Conservation (phyloP, 768 basidiomycete species). For the Mycena leptocephala region DNA sequence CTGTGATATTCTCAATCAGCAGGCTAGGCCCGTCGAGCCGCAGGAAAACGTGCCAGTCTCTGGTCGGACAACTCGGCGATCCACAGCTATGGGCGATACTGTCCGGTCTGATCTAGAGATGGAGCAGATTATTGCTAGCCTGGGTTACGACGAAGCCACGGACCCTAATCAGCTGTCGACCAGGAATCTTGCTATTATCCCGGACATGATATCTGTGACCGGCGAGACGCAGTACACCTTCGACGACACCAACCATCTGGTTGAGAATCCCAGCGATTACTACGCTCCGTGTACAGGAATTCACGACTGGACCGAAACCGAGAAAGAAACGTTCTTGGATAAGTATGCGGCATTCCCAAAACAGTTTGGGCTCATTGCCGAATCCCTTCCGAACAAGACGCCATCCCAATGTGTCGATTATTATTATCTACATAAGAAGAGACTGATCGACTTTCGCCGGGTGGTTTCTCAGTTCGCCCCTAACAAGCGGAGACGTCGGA, state of each 20-base stretch:
- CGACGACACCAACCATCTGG: constrained; percentile 89
- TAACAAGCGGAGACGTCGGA: constrained; percentile 75
- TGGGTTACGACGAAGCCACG: constrained; percentile 93
- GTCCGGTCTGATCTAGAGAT: constrained; percentile 97
- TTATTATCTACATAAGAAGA: constrained; percentile 97
- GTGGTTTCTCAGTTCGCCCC: constrained; percentile 78
- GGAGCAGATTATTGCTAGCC: constrained; percentile 96
- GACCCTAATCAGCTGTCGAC: constrained; percentile 92
- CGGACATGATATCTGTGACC: constrained; percentile 90
- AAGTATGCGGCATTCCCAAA: constrained; percentile 91
- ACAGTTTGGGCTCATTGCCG: constrained; percentile 95
- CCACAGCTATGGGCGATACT: constrained; percentile 87
- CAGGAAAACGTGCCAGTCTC: constrained; percentile 58
- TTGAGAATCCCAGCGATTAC: constrained; percentile 84
- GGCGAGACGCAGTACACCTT: constrained; percentile 76
- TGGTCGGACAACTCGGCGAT: constrained; percentile 81
- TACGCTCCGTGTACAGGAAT: constrained; percentile 83
- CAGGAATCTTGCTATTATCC: constrained; percentile 88
- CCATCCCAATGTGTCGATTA: constrained; percentile 91
- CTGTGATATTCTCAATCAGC: constrained; percentile 79
- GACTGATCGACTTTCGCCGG: constrained; percentile 87
- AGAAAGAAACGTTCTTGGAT: constrained; percentile 84
- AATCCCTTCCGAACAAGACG: constrained; percentile 87
- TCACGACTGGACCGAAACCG: constrained; percentile 90
- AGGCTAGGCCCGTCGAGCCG: constrained; percentile 58